phyloP scores from a whole-genome alignment of 805 yeast species.

The Saturnispora kantuleensis region DNA sequence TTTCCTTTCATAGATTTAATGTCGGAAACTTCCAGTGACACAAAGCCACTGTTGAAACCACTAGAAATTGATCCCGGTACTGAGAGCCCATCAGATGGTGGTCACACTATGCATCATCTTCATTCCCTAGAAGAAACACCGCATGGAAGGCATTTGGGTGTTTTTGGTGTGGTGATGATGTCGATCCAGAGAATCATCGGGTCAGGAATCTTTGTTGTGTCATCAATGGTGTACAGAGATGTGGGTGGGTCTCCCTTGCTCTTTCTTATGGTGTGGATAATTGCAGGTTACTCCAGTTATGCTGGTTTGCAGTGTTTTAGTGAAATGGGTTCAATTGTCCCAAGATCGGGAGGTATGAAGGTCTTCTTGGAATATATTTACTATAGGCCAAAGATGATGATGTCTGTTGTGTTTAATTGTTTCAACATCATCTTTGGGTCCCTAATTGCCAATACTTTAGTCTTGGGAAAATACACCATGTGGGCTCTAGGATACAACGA shows the following conservation, averaged over 20 bases:
- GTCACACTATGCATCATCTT: conserved; percentile 11
- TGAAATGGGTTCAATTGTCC: conserved; percentile 62
- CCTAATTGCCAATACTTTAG: conserved; percentile 39
- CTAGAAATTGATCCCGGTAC: no score
- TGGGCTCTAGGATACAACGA: conserved; percentile 33
- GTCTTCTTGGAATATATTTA: conserved; percentile 62
- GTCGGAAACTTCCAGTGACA: no score
- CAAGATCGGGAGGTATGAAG: conserved; percentile 70
- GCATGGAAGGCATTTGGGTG: conserved; percentile 67
- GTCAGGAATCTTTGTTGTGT: conserved; percentile 68
- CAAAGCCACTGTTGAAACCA: background rate
- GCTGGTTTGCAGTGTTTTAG: conserved; percentile 58
- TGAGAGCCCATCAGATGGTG: no score
- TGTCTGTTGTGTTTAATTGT: conserved; percentile 37
- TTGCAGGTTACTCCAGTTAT: conserved; percentile 53
- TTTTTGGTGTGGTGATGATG: conserved; percentile 53
- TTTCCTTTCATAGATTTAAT: no score
- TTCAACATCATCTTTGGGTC: conserved; percentile 43
- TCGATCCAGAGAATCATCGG: conserved; percentile 66
- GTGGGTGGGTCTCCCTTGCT: conserved; percentile 58
- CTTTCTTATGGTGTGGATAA: conserved; percentile 53
- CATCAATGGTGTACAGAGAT: conserved; percentile 55
- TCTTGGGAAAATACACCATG: conserved; percentile 45
- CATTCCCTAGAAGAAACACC: conserved; percentile 42
- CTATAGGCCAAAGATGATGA: conserved; percentile 45